Evolutionary conservation across 2,329 filamentous ascomycete genomes (phyloP).

Genomic region (Cladophialophora yegresii): DNA sequence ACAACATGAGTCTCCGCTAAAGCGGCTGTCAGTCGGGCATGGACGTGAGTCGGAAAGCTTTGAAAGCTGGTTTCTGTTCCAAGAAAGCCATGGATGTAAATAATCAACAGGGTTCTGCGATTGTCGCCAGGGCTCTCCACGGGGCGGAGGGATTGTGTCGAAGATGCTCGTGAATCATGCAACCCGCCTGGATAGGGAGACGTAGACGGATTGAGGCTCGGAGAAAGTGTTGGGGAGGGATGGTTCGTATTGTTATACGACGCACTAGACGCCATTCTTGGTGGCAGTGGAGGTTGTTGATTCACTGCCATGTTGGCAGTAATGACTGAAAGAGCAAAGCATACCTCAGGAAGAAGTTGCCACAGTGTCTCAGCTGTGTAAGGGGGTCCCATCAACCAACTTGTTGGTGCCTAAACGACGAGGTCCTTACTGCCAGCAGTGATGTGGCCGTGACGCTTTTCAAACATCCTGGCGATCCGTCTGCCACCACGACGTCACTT

Average conservation of each 20-base stretch:
- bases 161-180: slow-evolving; percentile 37
- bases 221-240: not conserved
- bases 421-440: not conserved
- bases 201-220: slow-evolving; percentile 1
- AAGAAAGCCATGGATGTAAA: slow-evolving; percentile 91
- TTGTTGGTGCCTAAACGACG: not conserved
- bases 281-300: slow-evolving; percentile 19
- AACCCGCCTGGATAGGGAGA: slow-evolving; percentile 35
- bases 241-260: not conserved
- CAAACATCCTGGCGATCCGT: not conserved
- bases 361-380: not conserved
- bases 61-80: slow-evolving; percentile 84
- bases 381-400: not conserved
- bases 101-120: slow-evolving; percentile 64
- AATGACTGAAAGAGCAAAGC: not conserved
- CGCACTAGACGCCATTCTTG: slow-evolving; percentile 1
- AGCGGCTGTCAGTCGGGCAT: slow-evolving; percentile 68
- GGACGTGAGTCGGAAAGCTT: slow-evolving; percentile 84
- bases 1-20: slow-evolving; percentile 74
- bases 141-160: slow-evolving; percentile 39
- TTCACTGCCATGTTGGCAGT: slow-evolving; percentile 22
- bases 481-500: slow-evolving; percentile 8
- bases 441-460: slow-evolving; percentile 5
- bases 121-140: slow-evolving; percentile 38
- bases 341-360: not conserved